Evolutionary conservation across 768 basidiomycete species (phyloP), one percentile per base, ranked within the genome.

Genomic region (Sporobolomyces phaffii): DNA sequence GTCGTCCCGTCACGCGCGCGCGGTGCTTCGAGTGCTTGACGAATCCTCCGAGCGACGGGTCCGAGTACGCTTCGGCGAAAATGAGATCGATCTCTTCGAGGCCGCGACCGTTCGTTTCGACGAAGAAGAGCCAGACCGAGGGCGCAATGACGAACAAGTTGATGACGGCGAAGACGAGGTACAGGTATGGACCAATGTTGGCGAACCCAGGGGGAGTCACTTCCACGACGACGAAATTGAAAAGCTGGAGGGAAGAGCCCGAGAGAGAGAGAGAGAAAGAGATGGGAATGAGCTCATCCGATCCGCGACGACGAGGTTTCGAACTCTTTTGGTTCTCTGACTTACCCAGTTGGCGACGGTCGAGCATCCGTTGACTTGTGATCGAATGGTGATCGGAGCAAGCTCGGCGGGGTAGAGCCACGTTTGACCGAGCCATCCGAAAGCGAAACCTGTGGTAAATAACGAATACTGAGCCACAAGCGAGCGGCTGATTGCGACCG

Each of bases 401-500:
- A 86, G 83, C 75, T 86, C 85, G 20, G 85, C 86, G 62, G 85
- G 84, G 81, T 86, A 86, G 63, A 87, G 78, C 60, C 60, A 60
- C 10, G 49, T 41, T 31, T 33, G 60, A 5, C 34, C 85, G 45
- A 86, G 74, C 84, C 84, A 87, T 1, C 85, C 85, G 63, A 86
- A 77, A 1, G 84, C 84, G 73, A 87, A 87, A 77, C 15, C 84
- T 84, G 76, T 86, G 85, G 79, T 85, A 86, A 26, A 85, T 81
- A 73, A 86, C 85, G 5, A 87, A 75, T 10, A 22, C n/a, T 18
- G 6, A 24, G 1, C 18, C n/a, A n/a, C n/a, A n/a, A n/a, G n/a
- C n/a, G n/a, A n/a, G n/a, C n/a, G n/a, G n/a, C n/a, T n/a, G n/a
- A n/a, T n/a, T n/a, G n/a, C n/a, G n/a, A n/a, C n/a, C n/a, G n/a